Base-by-base conservation (phyloP, 2,329 filamentous ascomycete genomes). In the Verticillium dahliae region DNA sequence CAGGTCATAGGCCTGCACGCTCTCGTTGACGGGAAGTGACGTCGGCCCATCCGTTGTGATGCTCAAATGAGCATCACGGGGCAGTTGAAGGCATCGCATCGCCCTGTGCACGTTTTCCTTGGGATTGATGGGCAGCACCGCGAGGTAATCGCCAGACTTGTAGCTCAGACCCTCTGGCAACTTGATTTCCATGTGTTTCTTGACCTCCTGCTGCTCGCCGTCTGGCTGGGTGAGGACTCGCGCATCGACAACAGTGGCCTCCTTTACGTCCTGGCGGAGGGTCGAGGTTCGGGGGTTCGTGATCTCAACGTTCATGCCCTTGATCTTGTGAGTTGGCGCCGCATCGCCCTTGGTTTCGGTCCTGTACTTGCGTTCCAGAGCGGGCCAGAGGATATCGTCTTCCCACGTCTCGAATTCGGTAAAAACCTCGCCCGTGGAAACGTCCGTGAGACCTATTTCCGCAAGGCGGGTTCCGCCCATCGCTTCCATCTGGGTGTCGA, bases 121-220 rank as follows among this genome's bases (percentile, higher is more conserved):
- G 1, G 86, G 85, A 70, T 94, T 94, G 35, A 90, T 74, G 0
- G 90, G 90, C 1, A 92, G 77, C 2, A 92, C 79, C 0, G 89
- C 88, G 0, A 94, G 81, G 70, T 95, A 94, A 69, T 94, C 90
- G 14, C 90, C 91, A 1, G 88, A 83, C 45, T 83, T 81, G 73
- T 93, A 94, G 0, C 80, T 81, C 78, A 85, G 80, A 58, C 82
- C 84, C 0, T 79, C 82, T 0, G 90, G 90, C 1, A 94, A 79
- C 63, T 85, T 82, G 38, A 92, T 85, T 65, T 86, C 85, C 22
- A 91, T 82, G 64, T 88, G 81, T 31, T 84, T 82, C 77, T 91
- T 92, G 33, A 78, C 80, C 0, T 75, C 79, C 65, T n/a, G 70
- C 37, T 50, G 18, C 15, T 34, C 37, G 15, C 45, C 57, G 6